These are phyloP conservation scores for Podosphaera fusca DNA, from an alignment of 2,329 filamentous ascomycete species.

Conservation along the genomic window DNA sequence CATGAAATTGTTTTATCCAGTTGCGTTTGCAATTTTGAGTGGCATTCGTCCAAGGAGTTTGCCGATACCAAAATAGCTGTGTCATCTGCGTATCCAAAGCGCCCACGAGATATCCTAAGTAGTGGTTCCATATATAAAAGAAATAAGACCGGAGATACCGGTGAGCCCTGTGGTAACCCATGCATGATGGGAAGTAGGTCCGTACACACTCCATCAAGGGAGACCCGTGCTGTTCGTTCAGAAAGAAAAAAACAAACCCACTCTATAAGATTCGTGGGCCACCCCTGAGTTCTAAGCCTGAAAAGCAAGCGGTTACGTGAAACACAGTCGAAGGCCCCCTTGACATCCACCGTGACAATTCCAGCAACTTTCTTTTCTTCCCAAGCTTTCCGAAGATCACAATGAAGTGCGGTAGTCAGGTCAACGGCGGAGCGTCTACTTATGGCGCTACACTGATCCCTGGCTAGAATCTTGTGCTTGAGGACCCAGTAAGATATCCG, in stretches of 20 bases:
- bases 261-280: not conserved
- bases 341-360: no score
- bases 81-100: not conserved
- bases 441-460: not conserved
- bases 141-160: not conserved
- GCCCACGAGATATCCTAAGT: not conserved
- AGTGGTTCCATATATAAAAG: not conserved
- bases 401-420: no score
- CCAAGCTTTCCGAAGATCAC: no score
- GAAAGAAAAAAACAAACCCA: not conserved
- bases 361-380: no score
- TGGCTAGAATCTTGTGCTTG: not conserved
- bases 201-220: not conserved
- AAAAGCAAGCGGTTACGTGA: no score
- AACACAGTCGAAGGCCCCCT: no score
- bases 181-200: not conserved
- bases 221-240: not conserved
- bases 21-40: not conserved
- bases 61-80: not conserved
- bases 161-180: not conserved
- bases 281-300: not conserved
- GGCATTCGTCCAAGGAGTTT: not conserved
- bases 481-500: not conserved
- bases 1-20: not conserved
- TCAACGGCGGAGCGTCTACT: not conserved